Base-by-base conservation (phyloP, 305 asterid genomes). In the Fraxinus nigra region DNA sequence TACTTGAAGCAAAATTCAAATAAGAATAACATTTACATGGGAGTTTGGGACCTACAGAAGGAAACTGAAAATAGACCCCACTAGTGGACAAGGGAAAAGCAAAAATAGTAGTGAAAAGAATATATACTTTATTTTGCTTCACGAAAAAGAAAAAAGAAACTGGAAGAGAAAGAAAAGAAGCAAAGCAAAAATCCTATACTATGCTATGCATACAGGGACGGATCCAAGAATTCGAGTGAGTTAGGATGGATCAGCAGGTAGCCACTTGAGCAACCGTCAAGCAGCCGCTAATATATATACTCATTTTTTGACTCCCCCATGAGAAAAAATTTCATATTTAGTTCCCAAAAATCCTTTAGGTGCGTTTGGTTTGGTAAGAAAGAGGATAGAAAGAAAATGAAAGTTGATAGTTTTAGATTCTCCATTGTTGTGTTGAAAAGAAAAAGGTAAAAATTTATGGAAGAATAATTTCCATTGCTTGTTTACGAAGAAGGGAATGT, bases 31-130 rank as follows among this genome's bases (percentile, higher is more conserved):
- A 7, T 7, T 37, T 7, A 37, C 9, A 37, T 37, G 43, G 43
- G 43, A 37, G 2, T 37, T 5, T 37, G 2, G 43, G 43, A 37
- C 43, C 43, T 1, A 37, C 43, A 7, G 7, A 37, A 37, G 43
- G 43, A 37, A 37, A 37, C 43, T 37, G 24, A 35, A 43, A 14
- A 37, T 86, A 89, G 91, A 78, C 81, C 85, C 89, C 85, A 75
- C 74, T 69, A 65, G 75, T 2, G 78, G 81, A 72, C 28, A 78
- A 32, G 86, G 89, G 78, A 87, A 89, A 86, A 84, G 81, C 85
- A 82, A 77, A 9, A 7, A 9, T 38, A 38, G 46, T 38, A 38
- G 13, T 8, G 86, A 84, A 78, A 37, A 20, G 78, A 79, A 67
- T 74, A 76, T 40, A 69, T 51, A 54, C 46, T 80, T 82, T 81